These are phyloP conservation scores for Colletotrichum incanum DNA, from an alignment of 2,329 filamentous ascomycete genomes.

Conservation along the genomic window DNA sequence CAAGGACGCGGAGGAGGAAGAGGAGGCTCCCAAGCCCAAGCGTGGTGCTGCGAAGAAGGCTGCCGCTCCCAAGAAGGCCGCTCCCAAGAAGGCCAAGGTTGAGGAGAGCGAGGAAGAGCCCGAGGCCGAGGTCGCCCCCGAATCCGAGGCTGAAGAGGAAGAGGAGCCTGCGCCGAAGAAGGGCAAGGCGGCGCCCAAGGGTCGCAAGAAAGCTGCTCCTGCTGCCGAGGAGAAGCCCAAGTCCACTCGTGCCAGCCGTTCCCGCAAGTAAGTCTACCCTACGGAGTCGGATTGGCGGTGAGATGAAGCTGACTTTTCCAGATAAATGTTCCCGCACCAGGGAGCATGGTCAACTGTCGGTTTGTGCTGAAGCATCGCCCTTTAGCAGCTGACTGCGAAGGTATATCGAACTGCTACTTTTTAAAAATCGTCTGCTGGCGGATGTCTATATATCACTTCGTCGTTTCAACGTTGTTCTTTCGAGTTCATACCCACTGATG, in stretches of 20 bases:
- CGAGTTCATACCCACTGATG: slow-evolving; percentile 29
- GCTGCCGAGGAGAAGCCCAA: slow-evolving; percentile 33
- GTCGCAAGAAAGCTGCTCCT: slow-evolving; percentile 38
- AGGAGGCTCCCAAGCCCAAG: slow-evolving; percentile 55
- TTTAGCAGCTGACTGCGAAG: not conserved
- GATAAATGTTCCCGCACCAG: not conserved
- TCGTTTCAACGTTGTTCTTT: slow-evolving; percentile 4
- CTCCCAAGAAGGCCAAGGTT: slow-evolving; percentile 32
- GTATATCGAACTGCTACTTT: not conserved
- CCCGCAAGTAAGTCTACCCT: slow-evolving; percentile 27
- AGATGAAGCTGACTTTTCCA: not conserved
- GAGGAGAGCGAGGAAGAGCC: slow-evolving; percentile 40
- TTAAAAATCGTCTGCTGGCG: not conserved
- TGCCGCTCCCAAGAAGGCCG: slow-evolving; percentile 38
- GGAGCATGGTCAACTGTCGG: not conserved
- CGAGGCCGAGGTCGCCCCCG: slow-evolving; percentile 41
- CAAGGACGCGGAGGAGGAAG: slow-evolving; percentile 44
- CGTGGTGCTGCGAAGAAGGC: slow-evolving; percentile 50
- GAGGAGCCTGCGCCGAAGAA: slow-evolving; percentile 24
- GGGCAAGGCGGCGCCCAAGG: slow-evolving; percentile 31
- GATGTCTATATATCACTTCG: not conserved
- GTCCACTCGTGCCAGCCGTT: slow-evolving; percentile 19
- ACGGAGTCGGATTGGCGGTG: not conserved
- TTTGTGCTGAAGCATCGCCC: not conserved
- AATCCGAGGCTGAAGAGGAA: slow-evolving; percentile 17